phyloP scores from a whole-genome alignment of 202 grass and related monocot species.

The Schoenoplectus tabernaemontani region DNA sequence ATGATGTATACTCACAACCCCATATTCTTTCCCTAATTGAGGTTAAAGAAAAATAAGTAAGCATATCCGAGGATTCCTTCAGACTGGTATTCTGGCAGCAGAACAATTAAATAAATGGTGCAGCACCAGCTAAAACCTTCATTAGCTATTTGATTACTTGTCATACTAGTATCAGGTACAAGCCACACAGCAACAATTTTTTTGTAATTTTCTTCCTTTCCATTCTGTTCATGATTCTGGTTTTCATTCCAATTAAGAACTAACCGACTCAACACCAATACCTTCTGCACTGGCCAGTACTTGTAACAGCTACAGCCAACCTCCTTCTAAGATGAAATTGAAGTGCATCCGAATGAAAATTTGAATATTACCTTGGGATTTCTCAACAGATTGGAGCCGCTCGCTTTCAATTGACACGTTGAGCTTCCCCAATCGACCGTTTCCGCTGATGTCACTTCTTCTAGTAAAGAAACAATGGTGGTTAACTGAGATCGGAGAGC shows the following conservation, averaged over 20 bases:
- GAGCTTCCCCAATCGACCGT: neutral
- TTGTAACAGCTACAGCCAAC: neutral
- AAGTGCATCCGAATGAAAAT: neutral
- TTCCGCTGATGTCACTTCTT: neutral
- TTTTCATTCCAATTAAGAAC: neutral
- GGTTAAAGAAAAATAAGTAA: neutral
- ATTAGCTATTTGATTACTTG: neutral
- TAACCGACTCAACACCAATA: neutral
- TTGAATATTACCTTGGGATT: slow-evolving; percentile 5
- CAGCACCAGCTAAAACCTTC: neutral
- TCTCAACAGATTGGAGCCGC: slow-evolving; percentile 1
- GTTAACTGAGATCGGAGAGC: neutral
- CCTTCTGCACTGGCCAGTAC: neutral
- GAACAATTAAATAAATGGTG: neutral
- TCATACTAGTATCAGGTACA: neutral
- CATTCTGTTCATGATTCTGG: neutral
- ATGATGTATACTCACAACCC: slow-evolving; percentile 89
- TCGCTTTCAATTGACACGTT: slow-evolving; percentile 22
- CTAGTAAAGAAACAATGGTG: neutral
- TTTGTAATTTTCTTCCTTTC: neutral
- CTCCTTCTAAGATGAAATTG: neutral
- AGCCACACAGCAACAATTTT: neutral
- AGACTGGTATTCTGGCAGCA: neutral
- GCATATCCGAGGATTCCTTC: neutral
- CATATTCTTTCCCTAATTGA: slow-evolving; percentile 40